Percentiles rank a stretch among this genome's conserved stretches.
phyloP scores from a whole-genome alignment of 441 rosid species.

The Pelargonium australe region DNA sequence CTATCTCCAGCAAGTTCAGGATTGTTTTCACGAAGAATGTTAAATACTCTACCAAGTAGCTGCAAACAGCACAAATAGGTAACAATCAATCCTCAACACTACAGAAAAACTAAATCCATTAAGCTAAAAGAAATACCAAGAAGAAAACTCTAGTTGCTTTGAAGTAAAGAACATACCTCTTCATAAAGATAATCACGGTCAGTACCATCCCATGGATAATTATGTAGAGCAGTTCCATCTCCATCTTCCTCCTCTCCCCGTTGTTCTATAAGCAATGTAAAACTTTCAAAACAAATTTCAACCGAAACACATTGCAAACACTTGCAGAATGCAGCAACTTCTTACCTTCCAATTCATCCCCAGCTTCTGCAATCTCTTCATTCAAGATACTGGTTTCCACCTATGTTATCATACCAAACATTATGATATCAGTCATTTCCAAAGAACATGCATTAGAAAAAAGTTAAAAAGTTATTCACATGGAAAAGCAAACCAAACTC shows the following conservation, averaged over 20 bases:
- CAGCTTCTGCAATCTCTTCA: constrained; percentile 46
- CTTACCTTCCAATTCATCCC: constrained; percentile 61
- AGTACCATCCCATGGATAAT: constrained; percentile 76
- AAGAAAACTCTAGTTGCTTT: neutral
- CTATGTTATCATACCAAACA: constrained; percentile 29
- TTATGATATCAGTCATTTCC: neutral
- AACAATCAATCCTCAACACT: neutral
- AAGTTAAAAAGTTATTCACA: neutral
- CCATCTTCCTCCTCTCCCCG: constrained; percentile 46
- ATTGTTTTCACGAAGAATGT: constrained; percentile 64
- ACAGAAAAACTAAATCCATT: neutral
- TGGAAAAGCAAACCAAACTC: constrained; percentile 24
- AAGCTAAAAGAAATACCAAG: neutral
- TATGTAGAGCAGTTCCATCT: constrained; percentile 37
- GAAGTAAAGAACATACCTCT: constrained; percentile 39
- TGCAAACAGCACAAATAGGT: constrained; percentile 21
- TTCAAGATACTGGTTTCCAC: constrained; percentile 53
- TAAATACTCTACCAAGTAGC: constrained; percentile 72
- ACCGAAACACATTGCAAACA: neutral
- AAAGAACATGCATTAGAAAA: neutral
- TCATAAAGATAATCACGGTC: constrained; percentile 71
- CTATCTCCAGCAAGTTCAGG: constrained; percentile 67
- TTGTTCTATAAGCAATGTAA: constrained; percentile 30
- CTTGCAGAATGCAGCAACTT: neutral
- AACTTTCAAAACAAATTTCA: neutral